Base-by-base conservation (phyloP, 2,329 filamentous ascomycete species). In the Cercospora sojina region DNA sequence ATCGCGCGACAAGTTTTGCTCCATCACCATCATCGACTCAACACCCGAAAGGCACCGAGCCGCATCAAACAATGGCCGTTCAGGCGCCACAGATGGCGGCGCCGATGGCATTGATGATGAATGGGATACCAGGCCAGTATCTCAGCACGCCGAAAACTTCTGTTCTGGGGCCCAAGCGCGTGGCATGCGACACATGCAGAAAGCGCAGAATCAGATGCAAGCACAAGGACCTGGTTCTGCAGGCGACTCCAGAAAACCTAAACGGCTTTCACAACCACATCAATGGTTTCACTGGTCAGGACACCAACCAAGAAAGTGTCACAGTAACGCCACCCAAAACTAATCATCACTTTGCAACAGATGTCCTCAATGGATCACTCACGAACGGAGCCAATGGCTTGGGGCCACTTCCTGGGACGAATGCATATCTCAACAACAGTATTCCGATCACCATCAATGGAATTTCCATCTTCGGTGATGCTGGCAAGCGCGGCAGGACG, bases 141-240 rank as follows among this genome's bases (percentile, higher is more conserved):
- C 77, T 82, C 53, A 82, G 80, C 67, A 82, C 83, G 8, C 84
- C 83, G 8, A 86, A 86, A 68, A 85, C 83, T 18, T 86, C 85
- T 16, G 85, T 86, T 57, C 79, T 88, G 43, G 86, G 86, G 10
- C 86, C 86, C 20, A 87, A 87, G 76, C 80, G 83, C 56, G 81
- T 88, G 67, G 87, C 87, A 38, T 89, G 87, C 76, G 87, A 88
- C 79, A 82, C 84, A 20, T 89, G 87, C 76, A 82, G 87, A 43
- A 86, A 86, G 74, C 83, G 86, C 64, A 82, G 86, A 59, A 88
- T 88, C 67, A 81, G 85, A 65, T 89, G 87, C 77, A 87, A 87
- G 70, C 87, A 89, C 77, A 88, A 88, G 74, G 85, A 87, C 66
- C 81, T 85, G 64, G 80, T 83, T 23, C 68, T 72, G 60, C 70